Evolutionary conservation across 352 stramenopile genomes (phyloP).

Genomic region (Globisporangium camurandrum): DNA sequence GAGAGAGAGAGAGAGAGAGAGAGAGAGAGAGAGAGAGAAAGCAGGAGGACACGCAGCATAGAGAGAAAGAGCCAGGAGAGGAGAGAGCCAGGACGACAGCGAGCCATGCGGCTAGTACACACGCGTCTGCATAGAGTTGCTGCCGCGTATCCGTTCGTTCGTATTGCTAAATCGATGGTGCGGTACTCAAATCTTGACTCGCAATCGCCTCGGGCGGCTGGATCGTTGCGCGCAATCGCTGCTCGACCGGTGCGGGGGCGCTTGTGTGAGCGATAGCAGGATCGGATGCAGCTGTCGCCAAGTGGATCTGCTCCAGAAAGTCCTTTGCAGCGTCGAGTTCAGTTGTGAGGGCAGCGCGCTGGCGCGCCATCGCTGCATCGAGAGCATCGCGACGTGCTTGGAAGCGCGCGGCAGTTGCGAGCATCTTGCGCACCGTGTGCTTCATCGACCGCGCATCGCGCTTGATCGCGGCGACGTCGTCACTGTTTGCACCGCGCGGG

Average conservation of each 20-base stretch:
- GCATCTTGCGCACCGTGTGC: conserved; percentile 42
- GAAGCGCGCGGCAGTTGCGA: conserved; percentile 45
- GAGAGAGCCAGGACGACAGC: too few species aligned
- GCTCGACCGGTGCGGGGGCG: conserved; percentile 48
- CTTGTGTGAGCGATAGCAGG: conserved; percentile 34
- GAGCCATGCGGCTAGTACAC: background rate
- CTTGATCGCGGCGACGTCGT: conserved; percentile 53
- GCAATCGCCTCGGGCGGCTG: conserved; percentile 33
- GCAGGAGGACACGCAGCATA: too few species aligned
- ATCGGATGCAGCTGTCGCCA: conserved; percentile 26
- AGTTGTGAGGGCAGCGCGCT: conserved; percentile 50
- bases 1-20: too few species aligned
- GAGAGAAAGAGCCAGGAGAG: too few species aligned
- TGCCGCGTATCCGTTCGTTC: background rate
- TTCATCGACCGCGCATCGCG: conserved; percentile 50
- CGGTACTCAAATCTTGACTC: conserved; percentile 41
- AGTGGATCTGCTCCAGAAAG: conserved; percentile 63
- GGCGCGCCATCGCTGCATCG: conserved; percentile 56
- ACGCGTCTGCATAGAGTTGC: background rate
- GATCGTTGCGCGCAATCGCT: conserved; percentile 52
- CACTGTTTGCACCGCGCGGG: conserved; percentile 8
- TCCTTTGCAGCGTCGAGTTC: conserved; percentile 66
- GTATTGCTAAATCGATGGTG: conserved; percentile 34
- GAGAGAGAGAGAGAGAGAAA: too few species aligned
- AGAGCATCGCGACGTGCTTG: conserved; percentile 50